Percentiles rank a stretch among this genome's conserved stretches.
Evolutionary conservation across 2,329 filamentous ascomycete species (phyloP).

Genomic region (Colletotrichum sp.): DNA sequence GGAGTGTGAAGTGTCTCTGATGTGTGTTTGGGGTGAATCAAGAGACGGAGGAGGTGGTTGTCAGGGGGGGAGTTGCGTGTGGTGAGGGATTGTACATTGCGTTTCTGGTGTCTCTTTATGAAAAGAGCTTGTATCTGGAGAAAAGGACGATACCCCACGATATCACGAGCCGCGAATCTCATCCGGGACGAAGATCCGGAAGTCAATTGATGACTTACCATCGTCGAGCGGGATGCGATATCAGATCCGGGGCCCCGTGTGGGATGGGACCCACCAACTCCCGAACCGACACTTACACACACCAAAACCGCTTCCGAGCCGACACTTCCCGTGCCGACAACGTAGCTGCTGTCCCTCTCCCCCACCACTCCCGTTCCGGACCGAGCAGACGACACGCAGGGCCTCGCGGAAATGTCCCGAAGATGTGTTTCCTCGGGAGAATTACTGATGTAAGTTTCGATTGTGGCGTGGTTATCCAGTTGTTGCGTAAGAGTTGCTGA

Average conservation of each 20-base stretch:
- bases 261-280: neutral
- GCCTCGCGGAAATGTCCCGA: neutral
- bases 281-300: neutral
- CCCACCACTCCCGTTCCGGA: neutral
- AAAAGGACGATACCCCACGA: neutral
- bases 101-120: neutral
- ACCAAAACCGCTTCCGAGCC: neutral
- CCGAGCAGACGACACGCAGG: neutral
- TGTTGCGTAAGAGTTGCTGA: neutral
- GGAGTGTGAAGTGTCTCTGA: neutral
- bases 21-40: neutral
- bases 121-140: neutral
- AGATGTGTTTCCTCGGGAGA: neutral
- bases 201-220: neutral
- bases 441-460: neutral
- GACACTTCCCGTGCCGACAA: neutral
- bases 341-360: neutral
- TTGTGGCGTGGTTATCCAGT: rapidly evolving
- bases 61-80: neutral
- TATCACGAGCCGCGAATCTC: neutral
- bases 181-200: neutral
- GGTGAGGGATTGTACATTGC: neutral
- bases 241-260: neutral
- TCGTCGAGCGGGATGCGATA: neutral
- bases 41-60: neutral